phyloP scores from a whole-genome alignment of 257 asterid genomes.

The Lantana camara region DNA sequence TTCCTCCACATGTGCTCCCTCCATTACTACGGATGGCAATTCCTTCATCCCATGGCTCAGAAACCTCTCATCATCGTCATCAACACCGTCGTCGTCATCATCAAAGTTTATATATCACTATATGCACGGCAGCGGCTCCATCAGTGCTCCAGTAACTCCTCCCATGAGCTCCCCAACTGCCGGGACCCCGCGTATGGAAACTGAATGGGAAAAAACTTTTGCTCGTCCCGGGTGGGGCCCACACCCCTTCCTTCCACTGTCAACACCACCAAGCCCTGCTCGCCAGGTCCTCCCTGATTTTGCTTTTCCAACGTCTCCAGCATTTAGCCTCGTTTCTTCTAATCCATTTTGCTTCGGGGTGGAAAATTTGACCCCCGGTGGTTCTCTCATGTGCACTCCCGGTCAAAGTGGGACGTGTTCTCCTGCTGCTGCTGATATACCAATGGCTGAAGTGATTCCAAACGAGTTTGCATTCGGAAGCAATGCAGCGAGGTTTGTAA shows the following conservation, averaged over 20 bases:
- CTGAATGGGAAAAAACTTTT: constrained; percentile 32
- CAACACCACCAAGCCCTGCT: constrained; percentile 63
- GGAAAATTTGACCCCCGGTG: constrained; percentile 46
- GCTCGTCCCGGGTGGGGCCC: constrained; percentile 41
- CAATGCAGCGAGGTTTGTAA: constrained; percentile 53
- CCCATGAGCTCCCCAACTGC: constrained; percentile 75
- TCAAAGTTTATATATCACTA: constrained; percentile 46
- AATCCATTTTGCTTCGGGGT: constrained; percentile 70
- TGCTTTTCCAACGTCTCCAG: constrained; percentile 72
- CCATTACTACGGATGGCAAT: constrained; percentile 44
- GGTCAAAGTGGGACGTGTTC: constrained; percentile 83
- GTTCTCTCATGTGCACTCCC: constrained; percentile 75
- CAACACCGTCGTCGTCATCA: constrained; percentile 40
- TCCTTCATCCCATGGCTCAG: constrained; percentile 80
- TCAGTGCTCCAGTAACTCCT: constrained; percentile 85
- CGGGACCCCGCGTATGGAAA: constrained; percentile 53
- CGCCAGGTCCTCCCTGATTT: constrained; percentile 54
- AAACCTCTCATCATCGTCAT: constrained; percentile 59
- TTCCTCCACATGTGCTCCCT: constrained; percentile 41
- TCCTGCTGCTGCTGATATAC: constrained; percentile 69
- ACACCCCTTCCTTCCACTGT: constrained; percentile 45
- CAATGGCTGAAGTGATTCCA: constrained; percentile 63
- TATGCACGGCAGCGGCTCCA: constrained; percentile 58
- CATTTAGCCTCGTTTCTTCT: constrained; percentile 70
- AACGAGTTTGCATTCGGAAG: constrained; percentile 75